Percentiles rank a stretch among this genome's conserved stretches.
These are phyloP conservation scores for Sanguinoderma infundibulare DNA, from an alignment of 1,284 basidiomycete genomes.

Conservation along the genomic window DNA sequence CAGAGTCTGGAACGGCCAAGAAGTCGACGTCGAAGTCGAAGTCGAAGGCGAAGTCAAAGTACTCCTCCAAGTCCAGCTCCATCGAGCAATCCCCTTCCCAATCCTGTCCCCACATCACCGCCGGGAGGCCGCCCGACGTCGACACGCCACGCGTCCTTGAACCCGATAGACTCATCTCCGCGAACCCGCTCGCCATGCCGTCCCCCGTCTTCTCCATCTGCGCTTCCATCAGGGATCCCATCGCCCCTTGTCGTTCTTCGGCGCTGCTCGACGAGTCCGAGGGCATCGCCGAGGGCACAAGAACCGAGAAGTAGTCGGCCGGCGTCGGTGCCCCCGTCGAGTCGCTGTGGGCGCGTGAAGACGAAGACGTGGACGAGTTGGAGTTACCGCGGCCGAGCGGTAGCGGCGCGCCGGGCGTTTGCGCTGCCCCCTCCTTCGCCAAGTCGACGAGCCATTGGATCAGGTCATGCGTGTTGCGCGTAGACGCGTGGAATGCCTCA, in stretches of 20 bases:
- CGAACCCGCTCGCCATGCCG: neutral
- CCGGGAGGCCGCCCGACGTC: neutral
- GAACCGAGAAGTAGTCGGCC: constrained; percentile 9
- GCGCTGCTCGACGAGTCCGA: neutral
- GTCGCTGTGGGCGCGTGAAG: neutral
- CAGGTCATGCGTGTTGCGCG: neutral
- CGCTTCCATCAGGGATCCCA: neutral
- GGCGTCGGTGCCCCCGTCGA: constrained; percentile 9
- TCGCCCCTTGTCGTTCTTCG: neutral
- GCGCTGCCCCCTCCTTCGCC: neutral
- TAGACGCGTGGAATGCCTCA: neutral
- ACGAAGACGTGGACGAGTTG: constrained; percentile 10
- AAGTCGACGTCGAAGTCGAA: too few relatives aligned
- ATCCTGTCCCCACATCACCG: neutral
- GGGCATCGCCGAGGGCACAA: neutral
- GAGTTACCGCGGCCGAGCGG: constrained; percentile 7
- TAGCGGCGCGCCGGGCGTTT: neutral
- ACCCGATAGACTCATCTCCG: neutral
- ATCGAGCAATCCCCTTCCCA: neutral
- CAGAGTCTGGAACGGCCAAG: neutral
- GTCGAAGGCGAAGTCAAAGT: neutral
- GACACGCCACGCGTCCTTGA: neutral
- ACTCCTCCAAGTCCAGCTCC: neutral
- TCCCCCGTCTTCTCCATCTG: neutral
- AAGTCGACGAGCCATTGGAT: neutral